These are phyloP conservation scores for Phytophthora syringae DNA, from an alignment of 352 stramenopile genomes.

Conservation along the genomic window DNA sequence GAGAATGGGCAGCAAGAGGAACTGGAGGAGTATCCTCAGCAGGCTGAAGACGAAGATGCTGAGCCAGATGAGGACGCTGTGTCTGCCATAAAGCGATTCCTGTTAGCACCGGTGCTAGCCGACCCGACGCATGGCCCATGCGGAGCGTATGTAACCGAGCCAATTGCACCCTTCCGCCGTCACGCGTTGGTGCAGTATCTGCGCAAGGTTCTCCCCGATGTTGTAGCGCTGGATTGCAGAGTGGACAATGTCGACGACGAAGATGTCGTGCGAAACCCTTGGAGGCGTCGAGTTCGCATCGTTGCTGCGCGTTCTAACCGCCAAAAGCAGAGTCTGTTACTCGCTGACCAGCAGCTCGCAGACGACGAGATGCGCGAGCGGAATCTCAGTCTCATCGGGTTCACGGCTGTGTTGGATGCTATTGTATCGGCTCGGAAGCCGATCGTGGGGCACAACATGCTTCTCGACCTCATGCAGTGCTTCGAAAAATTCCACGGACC, in stretches of 20 bases:
- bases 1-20: conserved; percentile 25
- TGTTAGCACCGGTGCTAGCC: conserved; percentile 34
- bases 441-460: conserved; percentile 80
- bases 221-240: conserved; percentile 66
- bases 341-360: conserved; percentile 36
- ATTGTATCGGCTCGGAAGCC: conserved; percentile 52
- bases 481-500: conserved; percentile 79
- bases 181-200: conserved; percentile 62
- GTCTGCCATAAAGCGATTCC: conserved; percentile 46
- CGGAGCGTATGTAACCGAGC: conserved; percentile 60
- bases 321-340: conserved; percentile 41
- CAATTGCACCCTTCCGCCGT: conserved; percentile 68
- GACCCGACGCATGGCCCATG: conserved; percentile 31
- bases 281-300: conserved; percentile 70
- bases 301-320: conserved; percentile 31
- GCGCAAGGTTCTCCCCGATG: conserved; percentile 45
- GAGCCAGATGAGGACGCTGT: conserved; percentile 30
- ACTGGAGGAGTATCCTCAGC: conserved; percentile 15
- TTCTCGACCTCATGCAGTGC: conserved; percentile 84
- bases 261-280: conserved; percentile 50
- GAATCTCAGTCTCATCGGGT: conserved; percentile 67
- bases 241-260: conserved; percentile 63
- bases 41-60: conserved; percentile 19
- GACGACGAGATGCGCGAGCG: conserved; percentile 45
- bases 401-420: conserved; percentile 69